Evolutionary conservation across 345 rosid genomes (phyloP), one percentile per base, ranked within the genome.

Genomic region (Hibiscus mutabilis): DNA sequence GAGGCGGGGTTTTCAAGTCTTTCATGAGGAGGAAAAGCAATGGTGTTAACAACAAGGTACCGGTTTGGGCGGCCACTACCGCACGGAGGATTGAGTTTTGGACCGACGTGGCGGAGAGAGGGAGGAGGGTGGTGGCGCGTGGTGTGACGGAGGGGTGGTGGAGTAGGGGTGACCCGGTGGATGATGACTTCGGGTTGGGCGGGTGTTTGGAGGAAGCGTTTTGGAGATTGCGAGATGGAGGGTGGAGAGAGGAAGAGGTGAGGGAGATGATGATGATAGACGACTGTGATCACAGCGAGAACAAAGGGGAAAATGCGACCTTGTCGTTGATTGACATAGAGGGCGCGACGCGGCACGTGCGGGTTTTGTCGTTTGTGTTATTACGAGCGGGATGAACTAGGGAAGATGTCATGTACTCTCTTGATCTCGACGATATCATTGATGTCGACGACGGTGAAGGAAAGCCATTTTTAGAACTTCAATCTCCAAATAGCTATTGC

Each of bases 181-280:
- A 51, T 0, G 79, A 51, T 44, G 64, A 12, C 2, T 25, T 7
- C 69, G 69, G 67, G 19, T 66, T 92, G 13, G 82, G 74, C 52
- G 65, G 47, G 16, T 84, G 89, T 75, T 59, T 93, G 86, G 93
- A 90, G 27, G 96, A 89, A 10, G 86, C 75, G 72, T 84, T 78
- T 70, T 80, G 95, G 89, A 83, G 74, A 80, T 77, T 93, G 82
- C 85, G 82, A 55, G 87, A 79, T 16, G 98, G 88, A 33, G 98
- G 98, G 55, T 93, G 98, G 98, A 75, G 67, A 22, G 92, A 89
- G 63, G 91, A 86, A 14, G 98, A 93, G 62, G 91, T 93, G 14
- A 80, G 83, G 18, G 92, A 93, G 60, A 88, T 91, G 93, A 82
- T 88, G 96, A 57, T 80, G 89, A 25, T 76, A 80, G 84, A 79